Conservation (phyloP, 1,139 yeast genomes). For the Candida sp. region DNA sequence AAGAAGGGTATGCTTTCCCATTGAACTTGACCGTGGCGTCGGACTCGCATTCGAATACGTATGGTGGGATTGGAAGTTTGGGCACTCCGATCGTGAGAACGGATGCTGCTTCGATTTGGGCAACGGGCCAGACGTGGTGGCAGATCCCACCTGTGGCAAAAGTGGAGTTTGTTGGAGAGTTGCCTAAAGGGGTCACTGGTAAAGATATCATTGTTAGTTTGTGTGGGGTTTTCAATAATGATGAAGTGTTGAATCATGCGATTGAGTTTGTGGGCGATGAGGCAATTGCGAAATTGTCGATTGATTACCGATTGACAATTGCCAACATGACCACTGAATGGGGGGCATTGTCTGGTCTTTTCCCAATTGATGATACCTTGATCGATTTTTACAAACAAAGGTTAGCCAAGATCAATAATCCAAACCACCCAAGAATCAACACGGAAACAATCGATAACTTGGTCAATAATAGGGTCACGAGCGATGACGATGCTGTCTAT, state of each 20-base stretch:
- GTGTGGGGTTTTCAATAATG: constrained; percentile 95
- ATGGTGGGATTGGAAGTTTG: constrained; percentile 94
- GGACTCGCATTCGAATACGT: constrained; percentile 97
- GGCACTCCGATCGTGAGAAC: constrained; percentile 99
- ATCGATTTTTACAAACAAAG: constrained; percentile 80
- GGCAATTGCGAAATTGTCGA: constrained; percentile 71
- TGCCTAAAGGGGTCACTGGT: constrained; percentile 91
- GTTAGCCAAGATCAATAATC: constrained; percentile 62
- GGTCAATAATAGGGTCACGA: constrained; percentile 43
- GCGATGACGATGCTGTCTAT: constrained; percentile 82
- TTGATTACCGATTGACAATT: constrained; percentile 93
- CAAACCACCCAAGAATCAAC: constrained; percentile 86
- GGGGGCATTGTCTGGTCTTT: constrained; percentile 98
- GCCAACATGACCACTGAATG: constrained; percentile 99
- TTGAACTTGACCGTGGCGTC: constrained; percentile 93
- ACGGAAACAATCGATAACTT: constrained; percentile 56
- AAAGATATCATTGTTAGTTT: constrained; percentile 96
- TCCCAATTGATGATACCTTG: constrained; percentile 87
- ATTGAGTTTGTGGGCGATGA: constrained; percentile 90
- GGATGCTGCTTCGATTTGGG: constrained; percentile 99
- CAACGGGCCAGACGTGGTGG: constrained; percentile 99
- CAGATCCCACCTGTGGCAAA: constrained; percentile 99
- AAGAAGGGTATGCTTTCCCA: constrained; percentile 98
- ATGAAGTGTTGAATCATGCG: constrained; percentile 96
- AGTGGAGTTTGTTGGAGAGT: constrained; percentile 81